Base-by-base conservation (phyloP, 1,139 yeast species). In the Magnusiomyces tetraspermus region DNA sequence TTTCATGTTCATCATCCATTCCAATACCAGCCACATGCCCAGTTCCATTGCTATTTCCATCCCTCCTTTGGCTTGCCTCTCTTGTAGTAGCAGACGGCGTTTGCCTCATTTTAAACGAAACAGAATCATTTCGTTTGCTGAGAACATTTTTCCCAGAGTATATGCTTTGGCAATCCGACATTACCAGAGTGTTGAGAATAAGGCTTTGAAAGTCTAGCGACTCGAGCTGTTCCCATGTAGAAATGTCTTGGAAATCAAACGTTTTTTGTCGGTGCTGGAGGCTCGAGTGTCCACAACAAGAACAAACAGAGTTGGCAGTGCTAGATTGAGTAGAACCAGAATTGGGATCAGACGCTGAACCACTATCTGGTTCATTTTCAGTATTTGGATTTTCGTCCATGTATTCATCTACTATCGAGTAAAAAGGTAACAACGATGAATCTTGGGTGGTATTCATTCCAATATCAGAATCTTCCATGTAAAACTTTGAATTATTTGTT, bases 151-250 rank as follows among this genome's bases (percentile, higher is more conserved):
- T 33, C 4, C 17, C 41, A 2, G 42, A 36, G 23, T 46, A 46
- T 1, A 46, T 15, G 23, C 42, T 46, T 36, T 46, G 42, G 31
- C 24, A 46, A 21, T 36, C 49, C 1, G 49, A 36, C 28, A 46
- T 23, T 3, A 46, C 49, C 3, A 23, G 17, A 8, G 49, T 46
- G 22, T 46, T 46, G 10, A 46, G 17, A 33, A 46, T 46, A n/a
- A 46, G 49, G 8, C 30, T 46, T 21, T 46, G n/a, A 36, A 26
- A 46, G 15, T 46, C 33, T 3, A 46, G 26, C 15, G 42, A 26
- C 23, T 36, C 49, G n/a, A 33, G n/a, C 21, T 37, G 30, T 36
- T 46, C 33, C 49, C 49, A 46, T 19, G 42, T 46, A 13, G 23
- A 15, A n/a, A 22, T 13, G 15, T 46, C 49, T 11, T 15, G n/a